Conservation (phyloP, 345 rosid species). For the Nasturtium officinale region DNA sequence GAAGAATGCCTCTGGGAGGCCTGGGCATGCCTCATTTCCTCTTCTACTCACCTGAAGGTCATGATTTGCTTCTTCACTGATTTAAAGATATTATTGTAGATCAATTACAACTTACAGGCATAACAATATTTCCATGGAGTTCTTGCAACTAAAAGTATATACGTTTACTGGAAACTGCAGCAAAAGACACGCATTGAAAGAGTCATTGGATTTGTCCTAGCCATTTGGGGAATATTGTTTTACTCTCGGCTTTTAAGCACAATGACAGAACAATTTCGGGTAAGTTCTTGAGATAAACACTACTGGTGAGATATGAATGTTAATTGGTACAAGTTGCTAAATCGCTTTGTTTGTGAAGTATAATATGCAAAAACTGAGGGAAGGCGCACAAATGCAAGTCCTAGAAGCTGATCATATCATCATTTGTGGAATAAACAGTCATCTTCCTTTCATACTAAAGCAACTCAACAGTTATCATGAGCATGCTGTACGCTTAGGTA, state of each 20-base stretch:
- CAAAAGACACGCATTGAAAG: no score
- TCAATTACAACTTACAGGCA: not conserved
- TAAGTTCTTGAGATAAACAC: no score
- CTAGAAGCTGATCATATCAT: slow-evolving; percentile 88
- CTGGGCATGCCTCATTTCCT: slow-evolving; percentile 93
- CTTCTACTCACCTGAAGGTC: slow-evolving; percentile 51
- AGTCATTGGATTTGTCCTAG: no score
- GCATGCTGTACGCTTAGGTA: no score
- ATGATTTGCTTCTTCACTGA: not conserved
- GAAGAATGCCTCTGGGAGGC: slow-evolving; percentile 66
- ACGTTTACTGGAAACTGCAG: not conserved
- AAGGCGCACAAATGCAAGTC: slow-evolving; percentile 97
- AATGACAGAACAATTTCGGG: no score
- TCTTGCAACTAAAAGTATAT: slow-evolving; percentile 34
- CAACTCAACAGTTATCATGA: no score
- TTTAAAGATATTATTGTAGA: not conserved
- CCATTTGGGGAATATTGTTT: no score
- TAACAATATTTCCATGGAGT: not conserved
- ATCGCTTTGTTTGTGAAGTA: no score
- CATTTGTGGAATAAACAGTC: slow-evolving; percentile 86
- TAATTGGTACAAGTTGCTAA: no score
- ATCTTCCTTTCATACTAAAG: slow-evolving; percentile 69
- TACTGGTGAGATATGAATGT: no score
- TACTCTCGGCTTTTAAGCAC: no score
- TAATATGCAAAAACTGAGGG: slow-evolving; percentile 86